Evolutionary conservation across 2,329 filamentous ascomycete genomes (phyloP).

Genomic region (Chaetomium strumarium): DNA sequence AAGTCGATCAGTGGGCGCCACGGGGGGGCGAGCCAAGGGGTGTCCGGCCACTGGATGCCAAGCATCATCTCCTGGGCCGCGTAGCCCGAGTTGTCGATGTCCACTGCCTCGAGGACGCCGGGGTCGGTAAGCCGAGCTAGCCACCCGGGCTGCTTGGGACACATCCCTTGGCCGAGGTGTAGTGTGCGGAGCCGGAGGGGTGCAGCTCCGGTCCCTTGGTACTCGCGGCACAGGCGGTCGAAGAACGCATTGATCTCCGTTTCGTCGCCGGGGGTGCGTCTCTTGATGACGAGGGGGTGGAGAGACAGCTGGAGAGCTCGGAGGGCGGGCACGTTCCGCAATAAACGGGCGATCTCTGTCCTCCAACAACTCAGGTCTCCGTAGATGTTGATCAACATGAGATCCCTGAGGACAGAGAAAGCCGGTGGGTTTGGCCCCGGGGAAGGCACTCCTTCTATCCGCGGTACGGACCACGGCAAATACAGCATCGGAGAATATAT

Average conservation of each 20-base stretch:
- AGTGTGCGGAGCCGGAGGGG: background rate
- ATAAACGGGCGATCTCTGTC: background rate
- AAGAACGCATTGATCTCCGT: background rate
- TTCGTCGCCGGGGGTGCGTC: background rate
- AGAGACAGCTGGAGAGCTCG: background rate
- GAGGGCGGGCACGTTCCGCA: background rate
- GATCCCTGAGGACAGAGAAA: background rate
- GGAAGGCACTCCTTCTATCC: background rate
- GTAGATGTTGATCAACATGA: conserved; percentile 1
- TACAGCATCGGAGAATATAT: background rate
- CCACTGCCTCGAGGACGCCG: background rate
- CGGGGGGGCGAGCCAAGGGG: too few relatives aligned
- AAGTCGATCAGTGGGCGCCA: background rate
- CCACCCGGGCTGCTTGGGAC: background rate
- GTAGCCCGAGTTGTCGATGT: background rate
- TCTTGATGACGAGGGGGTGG: background rate
- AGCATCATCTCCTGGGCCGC: too few relatives aligned
- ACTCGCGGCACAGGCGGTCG: background rate
- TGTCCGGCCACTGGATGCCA: too few relatives aligned
- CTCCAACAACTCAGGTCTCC: conserved; percentile 3
- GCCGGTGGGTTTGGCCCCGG: background rate
- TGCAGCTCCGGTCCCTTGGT: background rate
- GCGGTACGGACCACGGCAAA: background rate
- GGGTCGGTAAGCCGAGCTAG: background rate
- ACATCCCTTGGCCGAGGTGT: background rate